phyloP scores from a whole-genome alignment of 2,329 filamentous ascomycete species.

The Neurospora sp. region DNA sequence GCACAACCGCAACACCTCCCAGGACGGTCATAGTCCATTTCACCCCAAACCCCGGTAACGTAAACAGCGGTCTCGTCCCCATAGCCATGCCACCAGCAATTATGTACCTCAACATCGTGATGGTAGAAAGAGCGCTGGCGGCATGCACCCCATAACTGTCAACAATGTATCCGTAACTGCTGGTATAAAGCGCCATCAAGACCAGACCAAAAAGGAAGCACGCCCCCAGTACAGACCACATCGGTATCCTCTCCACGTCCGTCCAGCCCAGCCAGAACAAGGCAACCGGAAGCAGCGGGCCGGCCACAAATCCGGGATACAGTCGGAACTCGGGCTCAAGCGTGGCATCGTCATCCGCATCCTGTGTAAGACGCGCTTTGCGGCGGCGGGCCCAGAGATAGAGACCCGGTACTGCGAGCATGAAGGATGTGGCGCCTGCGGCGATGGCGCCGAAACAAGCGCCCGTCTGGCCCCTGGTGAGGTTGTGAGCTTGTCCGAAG shows the following conservation, averaged over 20 bases:
- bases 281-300: conserved; percentile 37
- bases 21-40: conserved; percentile 22
- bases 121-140: conserved; percentile 25
- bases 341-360: conserved; percentile 29
- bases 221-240: conserved; percentile 40
- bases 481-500: conserved; percentile 38
- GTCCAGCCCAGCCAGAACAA: conserved; percentile 54
- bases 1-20: conserved; percentile 23
- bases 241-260: conserved; percentile 29
- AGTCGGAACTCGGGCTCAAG: conserved; percentile 44
- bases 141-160: conserved; percentile 45
- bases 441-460: conserved; percentile 37
- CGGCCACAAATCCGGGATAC: conserved; percentile 41
- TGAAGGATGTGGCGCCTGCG: conserved; percentile 28
- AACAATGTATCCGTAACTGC: conserved; percentile 47
- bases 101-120: conserved; percentile 23
- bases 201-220: conserved; percentile 43
- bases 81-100: conserved; percentile 31
- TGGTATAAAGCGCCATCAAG: conserved; percentile 39
- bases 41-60: conserved; percentile 22
- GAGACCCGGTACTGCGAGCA: conserved; percentile 32
- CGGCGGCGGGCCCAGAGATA: conserved; percentile 30
- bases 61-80: conserved; percentile 29
- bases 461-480: conserved; percentile 33
- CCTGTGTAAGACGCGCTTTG: conserved; percentile 15